Evolutionary conservation across 1,284 basidiomycete genomes (phyloP), one percentile per base, ranked within the genome.

Genomic region (Phlebopus sp.): DNA sequence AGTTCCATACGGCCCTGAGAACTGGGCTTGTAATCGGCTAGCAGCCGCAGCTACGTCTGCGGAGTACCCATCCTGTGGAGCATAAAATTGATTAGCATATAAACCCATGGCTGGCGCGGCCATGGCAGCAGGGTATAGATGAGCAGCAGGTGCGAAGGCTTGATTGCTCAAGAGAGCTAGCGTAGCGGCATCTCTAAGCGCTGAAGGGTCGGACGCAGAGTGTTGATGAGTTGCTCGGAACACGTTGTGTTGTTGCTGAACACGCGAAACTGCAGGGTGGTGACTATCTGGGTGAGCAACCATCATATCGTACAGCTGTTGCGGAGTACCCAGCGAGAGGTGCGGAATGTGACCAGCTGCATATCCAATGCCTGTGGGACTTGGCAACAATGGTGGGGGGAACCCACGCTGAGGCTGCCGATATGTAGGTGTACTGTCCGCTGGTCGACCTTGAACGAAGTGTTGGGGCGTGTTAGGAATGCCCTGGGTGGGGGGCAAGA

Each of bases 271-370:
- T 18, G 83, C 79, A 36, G 85, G 77, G 55, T 79, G 77, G 52
- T 72, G 70, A 50, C 75, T 75, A 53, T 86, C 82, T 46, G 73
- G 70, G 50, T 75, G 73, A 9, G 83, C 79, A 42, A 83, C 67
- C 76, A 88, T 83, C 81, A 88, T 84, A 59, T 90, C 85, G 56
- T 87, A 89, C 50, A 88, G 58, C 57, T 88, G 86, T 58, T 87
- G 86, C 15, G 80, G 73, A 59, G 79, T 86, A 50, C 79, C 82
- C 45, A 88, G 69, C 11, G 85, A 81, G 52, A 87, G 72, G 50
- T 83, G 78, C 11, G 81, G 70, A 13, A 80, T 73, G 57, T 84
- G 68, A 40, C 74, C 71, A 29, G 71, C 70, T 23, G 75, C 68
- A 64, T 85, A 88, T 23, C 69, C 74, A 58, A 83, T 70, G 47